Evolutionary conservation across 768 basidiomycete species (phyloP).

Genomic region (Pholiota conissans): DNA sequence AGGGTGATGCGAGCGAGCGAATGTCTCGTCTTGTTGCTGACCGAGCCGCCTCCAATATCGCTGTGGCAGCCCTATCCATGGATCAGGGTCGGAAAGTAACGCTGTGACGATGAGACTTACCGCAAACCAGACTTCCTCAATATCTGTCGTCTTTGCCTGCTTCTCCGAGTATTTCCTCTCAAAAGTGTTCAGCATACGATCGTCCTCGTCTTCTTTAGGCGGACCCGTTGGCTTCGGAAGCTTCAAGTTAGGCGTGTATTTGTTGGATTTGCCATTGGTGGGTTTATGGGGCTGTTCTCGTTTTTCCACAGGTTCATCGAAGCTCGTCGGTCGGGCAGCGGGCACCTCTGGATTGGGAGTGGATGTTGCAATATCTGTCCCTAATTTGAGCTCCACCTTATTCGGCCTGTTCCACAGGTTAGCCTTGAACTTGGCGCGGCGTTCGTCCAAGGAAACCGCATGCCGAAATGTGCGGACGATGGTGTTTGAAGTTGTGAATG

Average conservation of each 20-base stretch:
- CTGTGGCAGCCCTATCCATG: slow-evolving; percentile 43
- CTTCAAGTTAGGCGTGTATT: background rate
- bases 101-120: too few species aligned
- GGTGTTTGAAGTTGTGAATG: slow-evolving; percentile 56
- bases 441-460: slow-evolving; percentile 65
- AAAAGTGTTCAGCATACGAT: slow-evolving; percentile 25
- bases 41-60: slow-evolving; percentile 60
- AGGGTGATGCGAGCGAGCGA: slow-evolving; percentile 56
- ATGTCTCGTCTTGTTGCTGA: slow-evolving; percentile 43
- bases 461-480: slow-evolving; percentile 63
- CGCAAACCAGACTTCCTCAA: slow-evolving; percentile 73
- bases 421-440: slow-evolving; percentile 58
- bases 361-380: slow-evolving; percentile 7
- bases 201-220: slow-evolving; percentile 21
- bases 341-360: background rate
- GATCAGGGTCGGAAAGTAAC: too few species aligned
- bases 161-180: slow-evolving; percentile 34
- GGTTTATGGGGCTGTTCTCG: background rate
- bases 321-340: background rate
- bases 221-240: background rate
- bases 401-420: slow-evolving; percentile 47
- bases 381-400: slow-evolving; percentile 25
- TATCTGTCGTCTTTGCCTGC: slow-evolving; percentile 28
- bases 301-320: background rate
- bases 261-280: background rate